Evolutionary conservation across 306 rosid genomes (phyloP).

Genomic region (Leucaena leucocephala): DNA sequence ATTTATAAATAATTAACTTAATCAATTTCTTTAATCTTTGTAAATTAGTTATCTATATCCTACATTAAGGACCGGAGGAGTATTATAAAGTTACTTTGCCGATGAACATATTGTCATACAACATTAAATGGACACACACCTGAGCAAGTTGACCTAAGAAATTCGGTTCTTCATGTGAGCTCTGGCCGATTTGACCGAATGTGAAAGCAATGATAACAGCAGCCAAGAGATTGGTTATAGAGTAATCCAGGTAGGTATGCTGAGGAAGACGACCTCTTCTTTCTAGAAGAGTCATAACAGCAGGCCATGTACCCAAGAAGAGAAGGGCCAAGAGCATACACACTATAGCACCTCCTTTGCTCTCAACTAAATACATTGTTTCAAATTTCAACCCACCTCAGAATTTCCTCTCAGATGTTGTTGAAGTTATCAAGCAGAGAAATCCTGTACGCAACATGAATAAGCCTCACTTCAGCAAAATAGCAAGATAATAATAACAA

Average conservation of each 20-base stretch:
- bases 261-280: constrained; percentile 96
- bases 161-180: constrained; percentile 50
- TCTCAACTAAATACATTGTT: constrained; percentile 75
- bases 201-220: constrained; percentile 86
- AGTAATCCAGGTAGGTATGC: constrained; percentile 88
- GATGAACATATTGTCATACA: not conserved
- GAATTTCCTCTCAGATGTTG: constrained; percentile 15
- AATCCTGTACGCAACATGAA: constrained; percentile 37
- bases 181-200: constrained; percentile 70
- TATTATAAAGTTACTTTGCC: not conserved
- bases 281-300: constrained; percentile 70
- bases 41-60: too few relatives aligned
- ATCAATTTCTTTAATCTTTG: too few relatives aligned
- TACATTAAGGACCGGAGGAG: too few relatives aligned
- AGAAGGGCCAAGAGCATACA: constrained; percentile 77
- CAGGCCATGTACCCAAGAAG: constrained; percentile 94
- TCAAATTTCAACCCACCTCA: constrained; percentile 10
- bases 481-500: constrained; percentile 13
- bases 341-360: constrained; percentile 82
- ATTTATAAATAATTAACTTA: too few relatives aligned
- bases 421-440: constrained; percentile 28
- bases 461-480: not conserved
- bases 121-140: constrained; percentile 40
- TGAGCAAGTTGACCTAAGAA: constrained; percentile 74
- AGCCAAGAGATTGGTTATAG: constrained; percentile 80